Evolutionary conservation across 805 yeast species (phyloP).

Genomic region (Ogataea pini): DNA sequence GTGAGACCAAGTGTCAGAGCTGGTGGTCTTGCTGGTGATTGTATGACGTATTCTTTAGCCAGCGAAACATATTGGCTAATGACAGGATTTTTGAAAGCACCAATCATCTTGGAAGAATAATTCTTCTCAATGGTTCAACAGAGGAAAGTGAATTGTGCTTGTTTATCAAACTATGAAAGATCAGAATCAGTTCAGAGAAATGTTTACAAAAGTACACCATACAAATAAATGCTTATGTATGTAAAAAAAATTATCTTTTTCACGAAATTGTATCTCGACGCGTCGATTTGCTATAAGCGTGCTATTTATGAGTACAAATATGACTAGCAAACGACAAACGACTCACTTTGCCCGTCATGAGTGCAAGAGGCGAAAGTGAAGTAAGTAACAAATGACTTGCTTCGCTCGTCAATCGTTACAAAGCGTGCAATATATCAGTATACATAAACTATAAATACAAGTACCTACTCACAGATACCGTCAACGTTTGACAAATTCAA

Average conservation of each 20-base stretch:
- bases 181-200: too few species aligned
- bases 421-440: neutral
- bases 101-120: neutral
- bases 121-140: too few species aligned
- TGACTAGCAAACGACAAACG: too few species aligned
- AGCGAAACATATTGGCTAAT: neutral
- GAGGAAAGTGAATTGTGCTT: too few species aligned
- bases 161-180: too few species aligned
- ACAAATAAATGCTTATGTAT: too few species aligned
- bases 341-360: too few species aligned
- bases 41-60: conserved; percentile 3
- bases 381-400: too few species aligned
- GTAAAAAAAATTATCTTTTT: neutral
- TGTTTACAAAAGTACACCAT: too few species aligned
- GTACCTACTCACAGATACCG: neutral
- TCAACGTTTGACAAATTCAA: conserved; percentile 20
- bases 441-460: conserved; percentile 1
- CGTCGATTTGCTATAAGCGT: neutral
- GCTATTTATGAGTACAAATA: neutral
- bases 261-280: neutral
- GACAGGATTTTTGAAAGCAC: conserved; percentile 5
- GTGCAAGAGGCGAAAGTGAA: too few species aligned
- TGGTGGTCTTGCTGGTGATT: conserved; percentile 16
- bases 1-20: conserved; percentile 64
- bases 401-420: too few species aligned